Evolutionary conservation across 768 basidiomycete species (phyloP), one percentile per base, ranked within the genome.

Genomic region (Leccinellum albellum): DNA sequence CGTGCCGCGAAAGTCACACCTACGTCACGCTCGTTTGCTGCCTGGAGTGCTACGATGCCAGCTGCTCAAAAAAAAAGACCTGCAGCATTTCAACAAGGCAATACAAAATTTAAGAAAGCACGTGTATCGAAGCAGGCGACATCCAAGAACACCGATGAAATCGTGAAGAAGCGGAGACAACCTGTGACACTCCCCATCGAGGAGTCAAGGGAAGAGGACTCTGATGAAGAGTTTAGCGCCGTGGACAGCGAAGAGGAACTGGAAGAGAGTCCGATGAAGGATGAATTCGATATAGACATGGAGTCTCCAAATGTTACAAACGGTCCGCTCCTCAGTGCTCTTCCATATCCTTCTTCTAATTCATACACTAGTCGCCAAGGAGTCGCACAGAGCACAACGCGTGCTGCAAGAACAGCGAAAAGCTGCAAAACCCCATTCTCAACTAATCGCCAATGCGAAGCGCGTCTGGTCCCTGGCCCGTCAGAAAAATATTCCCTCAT

Each of bases 351-450:
- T 55, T 53, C 33, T 51, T 44, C 54, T 65, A 3, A 68, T n/a
- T 8, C n/a, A 2, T 29, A 42, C 12, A 45, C 47, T 24, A 89
- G 89, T 81, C 60, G 73, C 83, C 17, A 79, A 80, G 44, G 88
- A 91, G 73, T 80, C 86, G 0, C 90, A 90, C 56, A 84, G 85
- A 68, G 84, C 76, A 0, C 91, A 93, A 69, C 84, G 85, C 51
- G 77, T 65, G 8, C 69, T 92, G 0, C 81, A 81, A 21, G 82
- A 84, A 23, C 86, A 91, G 62, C 85, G 92, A 12, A 82, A 80
- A 44, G 88, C 88, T 0, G 79, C 87, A 3, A 93, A 90, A 71
- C 91, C 90, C 0, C 84, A 94, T 68, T 87, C 89, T 0, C 74
- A 77, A 7, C 70, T 94, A 1, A 81, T 94, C 31, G 70, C 71